phyloP scores from a whole-genome alignment of 2,329 filamentous ascomycete genomes.

The Colletotrichum scovillei region DNA sequence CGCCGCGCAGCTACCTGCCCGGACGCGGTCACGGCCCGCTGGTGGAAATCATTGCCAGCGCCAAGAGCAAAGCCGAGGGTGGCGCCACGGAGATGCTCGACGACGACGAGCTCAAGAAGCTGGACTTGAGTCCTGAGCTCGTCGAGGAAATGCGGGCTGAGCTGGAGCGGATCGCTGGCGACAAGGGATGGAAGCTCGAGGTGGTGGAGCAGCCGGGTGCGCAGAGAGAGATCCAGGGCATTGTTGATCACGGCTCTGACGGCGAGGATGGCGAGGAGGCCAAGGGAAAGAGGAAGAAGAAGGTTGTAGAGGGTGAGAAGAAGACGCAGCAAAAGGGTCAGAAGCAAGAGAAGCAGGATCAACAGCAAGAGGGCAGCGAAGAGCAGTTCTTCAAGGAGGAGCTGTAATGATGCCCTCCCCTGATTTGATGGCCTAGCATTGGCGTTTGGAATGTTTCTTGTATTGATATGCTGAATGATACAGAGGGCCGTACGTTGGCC shows the following conservation, averaged over 20 bases:
- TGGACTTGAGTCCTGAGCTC: slow-evolving; percentile 74
- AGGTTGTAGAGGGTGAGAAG: slow-evolving; percentile 35
- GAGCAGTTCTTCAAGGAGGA: slow-evolving; percentile 66
- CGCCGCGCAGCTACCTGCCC: slow-evolving; percentile 55
- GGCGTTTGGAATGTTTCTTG: slow-evolving; percentile 32
- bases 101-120: slow-evolving; percentile 74
- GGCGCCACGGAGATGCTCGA: slow-evolving; percentile 71
- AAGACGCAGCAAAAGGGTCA: slow-evolving; percentile 33
- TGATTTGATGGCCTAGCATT: slow-evolving; percentile 19
- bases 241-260: slow-evolving; percentile 69
- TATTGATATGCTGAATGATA: slow-evolving; percentile 9
- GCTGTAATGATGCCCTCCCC: slow-evolving; percentile 46
- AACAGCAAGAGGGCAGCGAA: slow-evolving; percentile 57
- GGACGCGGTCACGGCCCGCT: slow-evolving; percentile 37
- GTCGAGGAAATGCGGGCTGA: slow-evolving; percentile 77
- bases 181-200: slow-evolving; percentile 83
- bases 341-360: slow-evolving; percentile 58
- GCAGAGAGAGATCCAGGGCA: slow-evolving; percentile 73
- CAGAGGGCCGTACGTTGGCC: not conserved
- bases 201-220: slow-evolving; percentile 76
- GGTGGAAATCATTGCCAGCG: slow-evolving; percentile 58
- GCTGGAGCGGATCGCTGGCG: slow-evolving; percentile 75
- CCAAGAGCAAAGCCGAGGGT: slow-evolving; percentile 64
- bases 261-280: slow-evolving; percentile 37
- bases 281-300: slow-evolving; percentile 9